phyloP scores from a whole-genome alignment of 2,329 filamentous ascomycete species.

The Fusarium sp. region DNA sequence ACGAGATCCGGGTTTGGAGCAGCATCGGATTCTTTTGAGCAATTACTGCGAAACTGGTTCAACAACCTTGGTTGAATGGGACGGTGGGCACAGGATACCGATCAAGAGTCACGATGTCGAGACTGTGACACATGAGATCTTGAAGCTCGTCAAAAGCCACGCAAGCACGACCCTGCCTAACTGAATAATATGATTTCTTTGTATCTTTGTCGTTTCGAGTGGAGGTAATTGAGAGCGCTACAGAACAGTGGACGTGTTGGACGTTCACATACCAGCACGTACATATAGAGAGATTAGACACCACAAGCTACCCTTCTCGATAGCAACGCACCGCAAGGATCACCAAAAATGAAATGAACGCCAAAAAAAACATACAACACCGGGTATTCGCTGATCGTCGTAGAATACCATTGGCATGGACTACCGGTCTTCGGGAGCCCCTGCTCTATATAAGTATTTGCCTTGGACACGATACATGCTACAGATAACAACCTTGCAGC shows the following conservation, averaged over 20 bases:
- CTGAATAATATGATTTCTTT: neutral
- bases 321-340: neutral
- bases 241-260: neutral
- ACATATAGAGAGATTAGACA: neutral
- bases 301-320: neutral
- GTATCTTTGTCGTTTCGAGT: neutral
- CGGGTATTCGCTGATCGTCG: conserved; percentile 4
- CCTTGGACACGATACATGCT: too few relatives aligned
- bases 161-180: conserved; percentile 10
- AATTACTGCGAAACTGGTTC: conserved; percentile 68
- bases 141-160: conserved; percentile 39
- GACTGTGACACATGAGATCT: conserved; percentile 43
- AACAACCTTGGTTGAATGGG: conserved; percentile 74
- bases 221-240: neutral
- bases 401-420: conserved; percentile 1
- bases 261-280: neutral
- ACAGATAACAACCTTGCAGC: too few relatives aligned
- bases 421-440: neutral
- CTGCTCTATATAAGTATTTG: too few relatives aligned
- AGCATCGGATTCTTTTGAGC: conserved; percentile 61
- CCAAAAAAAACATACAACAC: conserved; percentile 1
- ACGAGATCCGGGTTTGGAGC: conserved; percentile 69
- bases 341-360: neutral
- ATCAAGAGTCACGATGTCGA: conserved; percentile 74
- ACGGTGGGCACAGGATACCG: conserved; percentile 76